phyloP scores from a whole-genome alignment of 805 yeast genomes.

The Zygoascus tannicola region DNA sequence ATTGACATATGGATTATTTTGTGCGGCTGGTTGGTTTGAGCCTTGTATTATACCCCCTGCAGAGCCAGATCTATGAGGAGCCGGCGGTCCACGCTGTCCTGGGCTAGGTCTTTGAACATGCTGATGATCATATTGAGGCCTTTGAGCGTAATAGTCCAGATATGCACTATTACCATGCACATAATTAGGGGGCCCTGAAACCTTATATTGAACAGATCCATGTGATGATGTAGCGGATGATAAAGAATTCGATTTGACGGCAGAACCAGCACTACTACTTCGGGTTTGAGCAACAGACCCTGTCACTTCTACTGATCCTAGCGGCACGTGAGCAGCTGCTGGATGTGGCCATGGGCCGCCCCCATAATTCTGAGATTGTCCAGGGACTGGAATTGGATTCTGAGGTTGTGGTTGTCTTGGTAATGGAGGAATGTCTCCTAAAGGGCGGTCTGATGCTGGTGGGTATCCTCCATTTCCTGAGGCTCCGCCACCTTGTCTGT shows the following conservation, averaged over 20 bases:
- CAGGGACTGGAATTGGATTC: too few relatives aligned
- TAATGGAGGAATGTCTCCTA: conserved; percentile 6
- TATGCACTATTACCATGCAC: conserved; percentile 1
- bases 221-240: too few relatives aligned
- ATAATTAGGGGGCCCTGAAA: conserved; percentile 1
- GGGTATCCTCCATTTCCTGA: too few relatives aligned
- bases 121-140: conserved; percentile 2
- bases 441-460: too few relatives aligned
- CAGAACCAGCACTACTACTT: not conserved
- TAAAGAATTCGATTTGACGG: not conserved
- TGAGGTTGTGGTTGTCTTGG: too few relatives aligned
- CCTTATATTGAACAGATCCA: conserved; percentile 1
- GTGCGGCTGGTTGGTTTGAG: not conserved
- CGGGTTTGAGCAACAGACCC: not conserved
- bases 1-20: not conserved
- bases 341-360: too few relatives aligned
- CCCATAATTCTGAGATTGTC: too few relatives aligned
- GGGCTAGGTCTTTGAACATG: not conserved
- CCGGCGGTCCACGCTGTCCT: conserved; percentile 1
- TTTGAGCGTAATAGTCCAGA: conserved; percentile 1
- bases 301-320: conserved; percentile 2
- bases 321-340: conserved; percentile 1
- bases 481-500: not conserved
- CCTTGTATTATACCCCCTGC: not conserved
- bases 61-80: conserved; percentile 3